phyloP scores from a whole-genome alignment of 1,284 basidiomycete genomes.

The Pseudozyma thailandica region DNA sequence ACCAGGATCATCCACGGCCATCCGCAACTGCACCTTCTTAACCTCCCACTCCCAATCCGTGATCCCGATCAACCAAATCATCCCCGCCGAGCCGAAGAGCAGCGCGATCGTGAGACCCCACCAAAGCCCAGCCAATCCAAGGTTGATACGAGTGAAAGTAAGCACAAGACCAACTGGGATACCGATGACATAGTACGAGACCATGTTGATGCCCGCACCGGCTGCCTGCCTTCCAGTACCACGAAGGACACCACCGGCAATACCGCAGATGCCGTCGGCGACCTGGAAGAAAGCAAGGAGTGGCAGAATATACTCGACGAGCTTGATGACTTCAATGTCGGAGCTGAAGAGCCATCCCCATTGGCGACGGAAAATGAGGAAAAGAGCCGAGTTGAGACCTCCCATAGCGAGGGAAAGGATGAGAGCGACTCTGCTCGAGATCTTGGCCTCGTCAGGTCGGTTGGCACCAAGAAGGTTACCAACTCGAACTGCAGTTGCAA shows the following conservation, averaged over 20 bases:
- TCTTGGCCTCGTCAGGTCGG: constrained; percentile 64
- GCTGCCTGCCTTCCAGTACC: constrained; percentile 76
- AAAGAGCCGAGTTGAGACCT: constrained; percentile 73
- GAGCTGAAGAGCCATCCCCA: constrained; percentile 88
- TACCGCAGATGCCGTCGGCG: constrained; percentile 77
- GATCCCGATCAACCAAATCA: constrained; percentile 68
- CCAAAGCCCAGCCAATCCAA: constrained; percentile 70
- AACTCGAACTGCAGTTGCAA: constrained; percentile 84
- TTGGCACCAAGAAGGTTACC: constrained; percentile 71
- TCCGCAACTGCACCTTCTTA: constrained; percentile 51
- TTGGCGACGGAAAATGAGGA: constrained; percentile 76
- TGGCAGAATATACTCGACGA: constrained; percentile 80
- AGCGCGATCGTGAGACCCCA: constrained; percentile 70
- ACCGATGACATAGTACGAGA: constrained; percentile 70
- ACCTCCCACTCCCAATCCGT: constrained; percentile 69
- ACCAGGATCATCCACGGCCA: constrained; percentile 43
- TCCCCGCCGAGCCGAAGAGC: constrained; percentile 67
- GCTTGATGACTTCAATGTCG: constrained; percentile 77
- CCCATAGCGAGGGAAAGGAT: constrained; percentile 38
- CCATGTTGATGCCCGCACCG: constrained; percentile 71
- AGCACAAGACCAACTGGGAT: constrained; percentile 71
- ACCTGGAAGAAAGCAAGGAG: constrained; percentile 75
- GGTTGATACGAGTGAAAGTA: constrained; percentile 68
- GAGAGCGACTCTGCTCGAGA: constrained; percentile 62
- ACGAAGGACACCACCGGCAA: constrained; percentile 80